Evolutionary conservation across 352 stramenopile species (phyloP).

Genomic region (Phytophthora fragariae): DNA sequence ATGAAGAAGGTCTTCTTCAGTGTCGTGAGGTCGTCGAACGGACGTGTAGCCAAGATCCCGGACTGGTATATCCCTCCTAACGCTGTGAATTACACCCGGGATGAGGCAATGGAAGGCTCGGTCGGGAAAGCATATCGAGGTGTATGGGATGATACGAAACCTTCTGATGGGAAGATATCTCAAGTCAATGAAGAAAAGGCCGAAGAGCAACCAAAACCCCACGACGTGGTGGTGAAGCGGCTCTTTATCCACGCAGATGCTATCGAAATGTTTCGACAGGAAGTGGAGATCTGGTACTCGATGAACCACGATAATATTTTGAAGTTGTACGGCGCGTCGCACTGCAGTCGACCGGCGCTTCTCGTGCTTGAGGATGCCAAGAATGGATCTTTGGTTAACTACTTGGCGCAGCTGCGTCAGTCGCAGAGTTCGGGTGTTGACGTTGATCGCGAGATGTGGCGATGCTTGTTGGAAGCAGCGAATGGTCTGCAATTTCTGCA

Average conservation of each 20-base stretch:
- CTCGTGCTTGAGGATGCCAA: conserved; percentile 34
- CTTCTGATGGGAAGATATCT: conserved; percentile 11
- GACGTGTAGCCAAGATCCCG: conserved; percentile 40
- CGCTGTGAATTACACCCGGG: conserved; percentile 23
- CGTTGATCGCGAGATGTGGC: conserved; percentile 8
- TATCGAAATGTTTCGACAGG: conserved; percentile 36
- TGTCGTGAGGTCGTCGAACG: conserved; percentile 42
- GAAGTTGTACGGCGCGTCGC: conserved; percentile 36
- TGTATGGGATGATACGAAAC: conserved; percentile 30
- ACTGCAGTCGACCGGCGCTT: conserved; percentile 34
- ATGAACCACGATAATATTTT: conserved; percentile 38
- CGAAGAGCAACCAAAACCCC: neutral
- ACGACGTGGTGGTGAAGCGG: conserved; percentile 26
- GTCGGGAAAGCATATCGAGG: conserved; percentile 21
- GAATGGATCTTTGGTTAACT: conserved; percentile 23
- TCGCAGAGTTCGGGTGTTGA: neutral
- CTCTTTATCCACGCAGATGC: conserved; percentile 28
- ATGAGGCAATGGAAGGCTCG: conserved; percentile 14
- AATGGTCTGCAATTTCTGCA: conserved; percentile 63
- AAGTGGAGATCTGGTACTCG: conserved; percentile 39
- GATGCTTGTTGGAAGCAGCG: conserved; percentile 16
- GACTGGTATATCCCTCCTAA: conserved; percentile 40
- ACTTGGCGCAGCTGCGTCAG: conserved; percentile 13
- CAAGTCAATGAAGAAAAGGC: conserved; percentile 6
- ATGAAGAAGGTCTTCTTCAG: conserved; percentile 50